A percentile compares a stretch with the other conserved stretches of the same genome.
These are phyloP conservation scores for Boletales sp. DNA, from an alignment of 768 basidiomycete species.

Conservation along the genomic window DNA sequence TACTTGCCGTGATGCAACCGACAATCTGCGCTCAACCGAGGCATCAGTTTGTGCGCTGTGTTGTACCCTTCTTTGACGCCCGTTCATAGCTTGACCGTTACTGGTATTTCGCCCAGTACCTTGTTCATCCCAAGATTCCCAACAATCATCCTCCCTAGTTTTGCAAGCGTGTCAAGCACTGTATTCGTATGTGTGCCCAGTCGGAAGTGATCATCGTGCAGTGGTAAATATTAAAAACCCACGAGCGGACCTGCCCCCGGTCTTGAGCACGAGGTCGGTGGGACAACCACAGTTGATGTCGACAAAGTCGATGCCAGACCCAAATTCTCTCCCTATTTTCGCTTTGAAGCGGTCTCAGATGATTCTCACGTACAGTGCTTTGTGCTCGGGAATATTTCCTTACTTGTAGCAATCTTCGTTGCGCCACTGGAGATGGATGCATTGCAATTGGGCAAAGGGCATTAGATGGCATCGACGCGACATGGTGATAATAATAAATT, in stretches of 20 bases:
- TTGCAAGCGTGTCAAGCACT: constrained; percentile 83
- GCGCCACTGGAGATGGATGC: no score
- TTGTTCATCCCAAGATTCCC: constrained; percentile 88
- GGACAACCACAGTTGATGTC: constrained; percentile 98
- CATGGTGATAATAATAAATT: no score
- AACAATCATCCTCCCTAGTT: constrained; percentile 86
- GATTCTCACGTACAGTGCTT: no score
- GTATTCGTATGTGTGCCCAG: neutral
- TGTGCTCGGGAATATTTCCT: no score
- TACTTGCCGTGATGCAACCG: constrained; percentile 41
- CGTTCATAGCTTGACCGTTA: constrained; percentile 89
- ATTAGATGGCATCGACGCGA: no score
- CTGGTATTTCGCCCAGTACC: constrained; percentile 85
- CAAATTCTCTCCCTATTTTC: constrained; percentile 40
- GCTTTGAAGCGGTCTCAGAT: no score
- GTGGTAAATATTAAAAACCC: constrained; percentile 31
- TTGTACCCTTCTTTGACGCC: constrained; percentile 89
- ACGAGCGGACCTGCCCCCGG: constrained; percentile 88
- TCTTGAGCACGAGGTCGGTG: constrained; percentile 92
- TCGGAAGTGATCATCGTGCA: neutral
- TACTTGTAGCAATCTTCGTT: no score
- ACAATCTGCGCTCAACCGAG: constrained; percentile 56
- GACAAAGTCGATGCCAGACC: constrained; percentile 76
- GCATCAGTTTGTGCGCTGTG: constrained; percentile 88
- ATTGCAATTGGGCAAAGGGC: no score